Percentiles rank a stretch among this genome's conserved stretches.
These are phyloP conservation scores for Talaromyces amestolkiae DNA, from an alignment of 2,329 filamentous ascomycete species.

Conservation along the genomic window DNA sequence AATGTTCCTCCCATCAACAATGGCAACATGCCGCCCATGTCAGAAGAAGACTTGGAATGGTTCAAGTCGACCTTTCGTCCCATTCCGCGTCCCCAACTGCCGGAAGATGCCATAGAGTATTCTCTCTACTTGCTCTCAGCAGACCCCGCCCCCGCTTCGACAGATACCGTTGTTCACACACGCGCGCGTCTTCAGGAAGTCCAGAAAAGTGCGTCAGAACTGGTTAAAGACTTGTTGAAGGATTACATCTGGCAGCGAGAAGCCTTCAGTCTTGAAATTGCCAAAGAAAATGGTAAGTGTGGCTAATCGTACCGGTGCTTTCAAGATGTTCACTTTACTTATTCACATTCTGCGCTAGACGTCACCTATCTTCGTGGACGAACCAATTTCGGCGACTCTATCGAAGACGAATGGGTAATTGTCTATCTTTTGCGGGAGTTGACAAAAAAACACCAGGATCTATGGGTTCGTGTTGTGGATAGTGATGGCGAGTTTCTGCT, in stretches of 20 bases:
- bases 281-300: slow-evolving; percentile 57
- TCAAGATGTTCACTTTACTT: background rate
- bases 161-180: slow-evolving; percentile 51
- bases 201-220: slow-evolving; percentile 63
- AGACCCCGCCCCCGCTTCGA: slow-evolving; percentile 52
- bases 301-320: background rate
- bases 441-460: slow-evolving; percentile 65
- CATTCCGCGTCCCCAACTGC: slow-evolving; percentile 63
- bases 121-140: slow-evolving; percentile 69
- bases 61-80: slow-evolving; percentile 64
- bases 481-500: slow-evolving; percentile 93
- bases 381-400: slow-evolving; percentile 87
- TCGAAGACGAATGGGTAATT: slow-evolving; percentile 96
- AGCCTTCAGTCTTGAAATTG: slow-evolving; percentile 65
- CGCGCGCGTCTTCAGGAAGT: slow-evolving; percentile 67
- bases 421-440: slow-evolving; percentile 85
- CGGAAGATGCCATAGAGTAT: slow-evolving; percentile 86
- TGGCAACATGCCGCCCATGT: slow-evolving; percentile 41
- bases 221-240: slow-evolving; percentile 65
- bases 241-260: slow-evolving; percentile 97
- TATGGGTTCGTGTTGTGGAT: slow-evolving; percentile 83
- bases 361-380: slow-evolving; percentile 66
- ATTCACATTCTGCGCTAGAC: slow-evolving; percentile 30
- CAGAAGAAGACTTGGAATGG: slow-evolving; percentile 61
- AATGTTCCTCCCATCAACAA: background rate